Evolutionary conservation across 164 flowering plant genomes (phyloP), one percentile per base, ranked within the genome.

Genomic region (Aristolochia californica): DNA sequence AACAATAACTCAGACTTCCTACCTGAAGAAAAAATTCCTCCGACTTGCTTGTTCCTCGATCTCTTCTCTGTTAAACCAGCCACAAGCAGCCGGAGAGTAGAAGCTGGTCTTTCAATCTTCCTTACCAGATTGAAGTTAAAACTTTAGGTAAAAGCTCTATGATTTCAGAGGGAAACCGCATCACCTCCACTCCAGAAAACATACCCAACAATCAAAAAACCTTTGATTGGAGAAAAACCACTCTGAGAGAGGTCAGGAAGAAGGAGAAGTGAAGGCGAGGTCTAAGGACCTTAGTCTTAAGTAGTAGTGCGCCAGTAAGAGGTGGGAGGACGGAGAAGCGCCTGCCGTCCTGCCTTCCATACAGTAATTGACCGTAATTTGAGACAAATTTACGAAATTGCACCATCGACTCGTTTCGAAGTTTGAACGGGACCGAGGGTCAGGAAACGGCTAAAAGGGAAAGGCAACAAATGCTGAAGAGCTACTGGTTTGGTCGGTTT

Each of bases 401-500:
- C 65, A 23, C 66, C 76, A 12, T 75, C 68, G 77, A 71, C 76
- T 58, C 48, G 18, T 43, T 66, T 64, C 57, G 65, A 63, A 56
- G 69, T 61, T 66, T 66, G 78, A 71, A 70, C 70, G 60, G 64
- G 49, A 12, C 4, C 13, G 24, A 4, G 5, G 11, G 56, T 45
- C 5, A 28, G 26, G 64, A n/a, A 59, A 75, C 58, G 80, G 77
- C 70, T 65, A 67, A 71, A 71, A 59, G n/a, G 40, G 34, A 3
- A 28, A 28, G 11, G 56, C 2, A 5, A 76, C 80, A 75, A 68
- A 78, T 75, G 80, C 77, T 69, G 79, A 70, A 72, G 66, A 71
- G 65, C 38, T 47, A 51, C 67, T 51, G 77, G 66, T 72, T 69
- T 77, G 77, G 84, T 78, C 78, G 81, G 83, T n/a, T 70, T 34